These are phyloP conservation scores for Rhodotorula sp. DNA, from an alignment of 1,284 basidiomycete species.

Conservation along the genomic window DNA sequence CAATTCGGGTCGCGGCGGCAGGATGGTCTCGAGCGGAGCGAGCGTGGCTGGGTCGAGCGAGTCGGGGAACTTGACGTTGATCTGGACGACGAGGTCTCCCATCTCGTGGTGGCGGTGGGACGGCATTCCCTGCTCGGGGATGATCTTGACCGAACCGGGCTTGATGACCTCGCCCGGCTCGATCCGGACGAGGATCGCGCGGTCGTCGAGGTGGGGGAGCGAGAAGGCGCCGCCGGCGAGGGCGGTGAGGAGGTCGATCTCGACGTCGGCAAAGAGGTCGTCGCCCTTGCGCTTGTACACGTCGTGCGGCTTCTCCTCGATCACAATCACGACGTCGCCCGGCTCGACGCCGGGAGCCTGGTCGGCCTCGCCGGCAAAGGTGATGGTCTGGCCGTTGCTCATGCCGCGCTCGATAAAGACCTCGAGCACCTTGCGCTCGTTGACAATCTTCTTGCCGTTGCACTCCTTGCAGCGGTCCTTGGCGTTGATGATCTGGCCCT, in stretches of 20 bases:
- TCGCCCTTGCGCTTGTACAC: conserved; percentile 90
- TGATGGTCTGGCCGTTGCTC: conserved; percentile 96
- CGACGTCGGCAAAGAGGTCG: conserved; percentile 82
- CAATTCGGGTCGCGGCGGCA: conserved; percentile 74
- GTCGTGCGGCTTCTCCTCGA: conserved; percentile 93
- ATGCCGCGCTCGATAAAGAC: conserved; percentile 99
- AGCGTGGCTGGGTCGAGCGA: conserved; percentile 68
- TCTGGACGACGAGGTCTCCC: conserved; percentile 87
- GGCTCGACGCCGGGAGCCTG: conserved; percentile 87
- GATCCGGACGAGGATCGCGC: conserved; percentile 79
- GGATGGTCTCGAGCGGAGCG: conserved; percentile 76
- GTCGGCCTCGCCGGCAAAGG: conserved; percentile 93
- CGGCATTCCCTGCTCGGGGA: conserved; percentile 96
- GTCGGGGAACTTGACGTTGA: conserved; percentile 89
- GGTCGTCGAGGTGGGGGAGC: conserved; percentile 92
- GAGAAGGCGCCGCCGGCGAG: conserved; percentile 87
- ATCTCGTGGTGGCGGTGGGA: conserved; percentile 96
- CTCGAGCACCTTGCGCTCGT: conserved; percentile 97
- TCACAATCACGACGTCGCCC: conserved; percentile 95
- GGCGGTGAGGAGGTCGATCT: conserved; percentile 91
- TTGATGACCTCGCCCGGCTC: conserved; percentile 87
- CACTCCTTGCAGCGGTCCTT: conserved; percentile 93
- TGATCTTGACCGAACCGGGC: conserved; percentile 86
- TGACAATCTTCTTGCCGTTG: conserved; percentile 91
- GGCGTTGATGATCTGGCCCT: conserved; percentile 88